phyloP scores from a whole-genome alignment of 345 rosid species.

The Hibiscus tridactylites region DNA sequence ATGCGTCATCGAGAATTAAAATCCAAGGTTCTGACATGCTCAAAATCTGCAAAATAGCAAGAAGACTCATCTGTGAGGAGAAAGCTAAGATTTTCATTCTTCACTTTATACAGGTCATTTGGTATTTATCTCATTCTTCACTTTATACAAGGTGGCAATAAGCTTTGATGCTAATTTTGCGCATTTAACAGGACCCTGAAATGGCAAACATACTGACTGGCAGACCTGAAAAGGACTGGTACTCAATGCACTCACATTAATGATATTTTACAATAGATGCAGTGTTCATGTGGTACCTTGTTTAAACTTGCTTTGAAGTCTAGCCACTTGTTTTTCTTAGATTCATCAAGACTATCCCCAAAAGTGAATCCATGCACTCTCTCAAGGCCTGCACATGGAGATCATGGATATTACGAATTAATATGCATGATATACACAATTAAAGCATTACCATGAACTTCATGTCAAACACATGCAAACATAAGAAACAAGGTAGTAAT shows the following conservation, averaged over 20 bases:
- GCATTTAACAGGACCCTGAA: neutral
- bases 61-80: neutral
- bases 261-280: neutral
- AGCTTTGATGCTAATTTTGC: neutral
- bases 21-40: conserved; percentile 67
- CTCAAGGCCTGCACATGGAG: conserved; percentile 57
- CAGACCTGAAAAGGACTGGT: neutral
- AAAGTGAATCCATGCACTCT: conserved; percentile 93
- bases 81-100: neutral
- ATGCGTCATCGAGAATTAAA: conserved; percentile 72
- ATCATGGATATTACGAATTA: neutral
- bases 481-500: neutral
- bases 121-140: neutral
- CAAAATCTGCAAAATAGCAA: conserved; percentile 43
- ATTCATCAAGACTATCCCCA: conserved; percentile 79
- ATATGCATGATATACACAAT: neutral
- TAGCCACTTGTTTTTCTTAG: conserved; percentile 59
- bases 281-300: conserved; percentile 37
- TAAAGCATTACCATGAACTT: neutral
- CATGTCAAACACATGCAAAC: neutral
- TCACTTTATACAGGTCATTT: neutral
- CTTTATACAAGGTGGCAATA: neutral
- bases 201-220: too few relatives aligned
- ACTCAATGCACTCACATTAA: neutral
- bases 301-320: conserved; percentile 56